Evolutionary conservation across 2,329 filamentous ascomycete species (phyloP), one percentile per base, ranked within the genome.

Genomic region (Apiospora pterosperma): DNA sequence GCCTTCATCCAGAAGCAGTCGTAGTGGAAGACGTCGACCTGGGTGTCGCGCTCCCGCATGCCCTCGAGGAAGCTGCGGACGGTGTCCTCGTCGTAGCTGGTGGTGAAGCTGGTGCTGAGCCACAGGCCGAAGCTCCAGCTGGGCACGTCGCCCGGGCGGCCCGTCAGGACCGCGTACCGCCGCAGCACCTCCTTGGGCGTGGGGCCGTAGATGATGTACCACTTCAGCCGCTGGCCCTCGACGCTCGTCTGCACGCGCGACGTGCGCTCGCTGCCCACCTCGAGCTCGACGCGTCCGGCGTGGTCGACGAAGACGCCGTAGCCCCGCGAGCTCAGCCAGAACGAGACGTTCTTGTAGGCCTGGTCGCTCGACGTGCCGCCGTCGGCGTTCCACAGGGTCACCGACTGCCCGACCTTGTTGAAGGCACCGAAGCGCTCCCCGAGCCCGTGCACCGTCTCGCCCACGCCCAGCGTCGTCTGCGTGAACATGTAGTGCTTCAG

Each of bases 1-100:
- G 87, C 88, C 67, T 88, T 88, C 82, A 92, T 88, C 90, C 90
- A 92, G 82, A 92, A 92, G 75, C 88, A 91, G 73, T 92, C 90
- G 68, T 90, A 92, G 75, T 92, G 90, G 76, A 92, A 92, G 3
- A 92, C 89, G 41, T 90, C 86, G 1, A 92, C 82, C 0, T 88
- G 87, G 19, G 89, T 90, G 58, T 85, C 83, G 2, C 88, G 84
- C 60, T 84, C 79, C 67, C 82, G 84, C 86, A 92, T 92, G 12
- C 89, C 89, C 69, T 90, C 85, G 25, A 92, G 82, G 75, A 92
- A 92, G 11, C 82, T 81, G 58, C 81, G 86, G 31, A 92, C 90
- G 0, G 90, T 92, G 23, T 82, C 75, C 75, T 92, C 90, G 67
- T 90, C 88, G 72, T 92, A 92, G 67, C 86, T 85, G 3, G 90